Conservation (phyloP, 805 yeast species). For the Kazachstania martiniae region DNA sequence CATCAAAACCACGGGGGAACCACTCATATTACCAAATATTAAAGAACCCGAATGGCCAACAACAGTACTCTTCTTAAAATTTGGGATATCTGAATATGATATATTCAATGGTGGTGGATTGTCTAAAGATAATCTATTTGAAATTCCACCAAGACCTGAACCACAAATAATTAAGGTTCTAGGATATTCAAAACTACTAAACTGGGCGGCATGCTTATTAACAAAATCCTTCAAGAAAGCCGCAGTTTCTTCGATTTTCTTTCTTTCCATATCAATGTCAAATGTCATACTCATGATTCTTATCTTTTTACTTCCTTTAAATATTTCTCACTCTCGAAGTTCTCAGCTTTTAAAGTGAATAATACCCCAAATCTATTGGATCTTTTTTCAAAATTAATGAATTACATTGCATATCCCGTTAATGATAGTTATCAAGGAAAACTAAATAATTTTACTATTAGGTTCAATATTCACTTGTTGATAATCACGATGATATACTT, state of each 20-base stretch:
- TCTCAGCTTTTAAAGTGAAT: too few relatives aligned
- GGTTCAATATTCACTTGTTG: too few relatives aligned
- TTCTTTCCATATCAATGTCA: constrained; percentile 5
- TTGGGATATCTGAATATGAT: constrained; percentile 62
- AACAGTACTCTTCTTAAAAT: constrained; percentile 73
- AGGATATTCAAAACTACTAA: constrained; percentile 30
- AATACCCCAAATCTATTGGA: too few relatives aligned
- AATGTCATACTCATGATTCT: neutral
- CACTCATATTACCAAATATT: constrained; percentile 63
- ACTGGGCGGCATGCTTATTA: neutral
- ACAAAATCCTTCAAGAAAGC: constrained; percentile 1
- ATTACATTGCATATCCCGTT: too few relatives aligned
- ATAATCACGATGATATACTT: too few relatives aligned
- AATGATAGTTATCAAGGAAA: too few relatives aligned
- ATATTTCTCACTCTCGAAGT: too few relatives aligned
- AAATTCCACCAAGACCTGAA: constrained; percentile 85
- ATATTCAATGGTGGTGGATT: constrained; percentile 38
- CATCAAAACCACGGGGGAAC: constrained; percentile 82
- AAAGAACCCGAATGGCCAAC: constrained; percentile 83
- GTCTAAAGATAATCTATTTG: constrained; percentile 31
- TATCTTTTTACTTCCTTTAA: constrained; percentile 1
- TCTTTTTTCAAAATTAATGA: too few relatives aligned
- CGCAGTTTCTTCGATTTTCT: constrained; percentile 2
- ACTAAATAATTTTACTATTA: too few relatives aligned
- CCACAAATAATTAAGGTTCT: constrained; percentile 80